Evolutionary conservation across 768 basidiomycete species (phyloP), one percentile per base, ranked within the genome.

Genomic region (Leccinum truebloodii): DNA sequence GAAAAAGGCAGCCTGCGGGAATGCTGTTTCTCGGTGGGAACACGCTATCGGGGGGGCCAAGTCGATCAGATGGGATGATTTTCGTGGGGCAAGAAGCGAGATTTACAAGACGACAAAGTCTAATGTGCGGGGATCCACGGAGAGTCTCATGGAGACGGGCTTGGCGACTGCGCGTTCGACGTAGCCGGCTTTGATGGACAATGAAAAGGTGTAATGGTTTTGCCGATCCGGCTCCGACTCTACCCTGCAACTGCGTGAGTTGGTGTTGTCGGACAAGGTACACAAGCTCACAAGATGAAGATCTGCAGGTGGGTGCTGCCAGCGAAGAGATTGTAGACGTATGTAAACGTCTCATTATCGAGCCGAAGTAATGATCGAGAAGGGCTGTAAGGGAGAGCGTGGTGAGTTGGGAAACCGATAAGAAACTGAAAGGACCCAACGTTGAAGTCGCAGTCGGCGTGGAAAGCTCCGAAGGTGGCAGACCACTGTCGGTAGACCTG

Each of bases 51-150:
- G 18, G 55, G 14, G 35, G 35, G 35, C 1, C 35, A 41, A 18
- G 2, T 50, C 22, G 18, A 46, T 67, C 13, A 65, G 60, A 37
- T 14, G 14, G 14, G 12, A 5, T 13, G 12, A 5, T 13, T 14
- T 41, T 30, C 3, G 41, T n/a, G 13, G 16, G 26, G 8, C 16
- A 18, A 22, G 37, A 44, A 22, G n/a, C 1, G 18, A 1, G 24
- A 76, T 78, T 68, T 65, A 88, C 87, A 88, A 88, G 20, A 88
- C 83, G 28, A 80, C 76, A 65, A 88, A 89, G 35, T 85, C 78
- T 12, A 89, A 76, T 39, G 63, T 71, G 41, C 82, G 76, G 4
- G 86, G 86, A 62, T 88, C 83, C 28, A 86, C 73, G 10, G 67
- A 65, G 24, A 88, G 73, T 41, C 69, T 78, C 60, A 85, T 73